A percentile compares a stretch with the other conserved stretches of the same genome.
These are phyloP conservation scores for Prunus mume DNA, from an alignment of 306 rosid species.

Conservation along the genomic window DNA sequence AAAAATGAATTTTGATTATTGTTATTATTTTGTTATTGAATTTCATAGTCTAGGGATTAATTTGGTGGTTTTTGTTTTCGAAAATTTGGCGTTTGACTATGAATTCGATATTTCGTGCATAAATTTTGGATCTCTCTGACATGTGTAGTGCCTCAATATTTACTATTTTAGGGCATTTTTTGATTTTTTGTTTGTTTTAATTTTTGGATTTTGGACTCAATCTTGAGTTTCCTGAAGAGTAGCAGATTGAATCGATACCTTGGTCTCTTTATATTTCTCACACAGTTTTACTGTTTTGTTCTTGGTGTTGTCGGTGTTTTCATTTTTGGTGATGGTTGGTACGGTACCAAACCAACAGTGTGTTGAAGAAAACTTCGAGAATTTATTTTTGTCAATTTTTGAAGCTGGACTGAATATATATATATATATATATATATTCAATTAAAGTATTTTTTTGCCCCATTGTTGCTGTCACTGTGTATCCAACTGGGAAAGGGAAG, in stretches of 20 bases:
- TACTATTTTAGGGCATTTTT: slow-evolving; percentile 29
- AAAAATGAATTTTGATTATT: not conserved
- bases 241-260: slow-evolving; percentile 38
- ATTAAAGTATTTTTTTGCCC: not conserved
- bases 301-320: slow-evolving; percentile 16
- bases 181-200: not conserved
- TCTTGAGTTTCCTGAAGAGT: slow-evolving; percentile 26
- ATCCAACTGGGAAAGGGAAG: slow-evolving; percentile 19
- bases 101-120: slow-evolving; percentile 22
- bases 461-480: slow-evolving; percentile 1
- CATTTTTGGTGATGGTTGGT: slow-evolving; percentile 12
- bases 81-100: slow-evolving; percentile 12
- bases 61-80: not conserved
- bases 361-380: not conserved
- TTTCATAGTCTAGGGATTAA: not conserved
- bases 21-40: not conserved
- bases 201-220: slow-evolving; percentile 26
- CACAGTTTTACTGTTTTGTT: not conserved
- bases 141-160: not conserved
- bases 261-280: slow-evolving; percentile 14
- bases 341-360: not conserved
- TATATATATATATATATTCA: not conserved
- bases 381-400: not conserved
- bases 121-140: slow-evolving; percentile 34
- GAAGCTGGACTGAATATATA: slow-evolving; percentile 8